Percentiles rank a stretch among this genome's conserved stretches.
phyloP scores from a whole-genome alignment of 1,284 basidiomycete genomes.

The Ganoderma multipileum region DNA sequence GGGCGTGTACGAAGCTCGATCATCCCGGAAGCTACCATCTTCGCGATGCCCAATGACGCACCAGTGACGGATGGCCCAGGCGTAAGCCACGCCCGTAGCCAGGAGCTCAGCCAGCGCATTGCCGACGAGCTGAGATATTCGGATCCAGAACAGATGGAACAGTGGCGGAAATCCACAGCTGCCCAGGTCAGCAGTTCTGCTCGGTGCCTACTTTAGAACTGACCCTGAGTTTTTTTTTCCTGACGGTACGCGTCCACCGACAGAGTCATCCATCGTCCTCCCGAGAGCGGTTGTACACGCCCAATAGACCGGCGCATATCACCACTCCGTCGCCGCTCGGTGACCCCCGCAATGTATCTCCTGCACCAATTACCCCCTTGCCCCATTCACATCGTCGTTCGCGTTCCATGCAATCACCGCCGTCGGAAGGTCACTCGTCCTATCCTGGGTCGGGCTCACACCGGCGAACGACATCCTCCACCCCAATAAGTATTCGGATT shows the following conservation, averaged over 20 bases:
- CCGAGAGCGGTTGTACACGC: constrained; percentile 19
- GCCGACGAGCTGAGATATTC: constrained; percentile 46
- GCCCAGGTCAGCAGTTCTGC: constrained; percentile 32
- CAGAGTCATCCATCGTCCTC: constrained; percentile 26
- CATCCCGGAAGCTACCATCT: constrained; percentile 37
- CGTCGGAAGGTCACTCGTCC: constrained; percentile 16
- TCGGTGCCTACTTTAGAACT: constrained; percentile 4
- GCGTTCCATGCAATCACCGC: constrained; percentile 31
- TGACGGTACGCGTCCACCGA: neutral
- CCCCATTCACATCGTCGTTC: constrained; percentile 28
- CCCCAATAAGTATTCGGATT: constrained; percentile 31
- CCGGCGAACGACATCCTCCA: constrained; percentile 26
- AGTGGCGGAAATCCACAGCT: constrained; percentile 44
- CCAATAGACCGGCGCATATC: constrained; percentile 23
- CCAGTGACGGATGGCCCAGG: constrained; percentile 10
- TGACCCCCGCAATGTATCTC: constrained; percentile 18
- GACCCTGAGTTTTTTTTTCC: neutral
- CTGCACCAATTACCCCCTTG: constrained; percentile 17
- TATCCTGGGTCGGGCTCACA: constrained; percentile 11
- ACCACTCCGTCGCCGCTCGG: constrained; percentile 28
- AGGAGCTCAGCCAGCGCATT: constrained; percentile 26
- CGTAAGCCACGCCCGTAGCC: constrained; percentile 24
- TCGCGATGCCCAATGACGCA: constrained; percentile 32
- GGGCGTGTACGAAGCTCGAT: constrained; percentile 28
- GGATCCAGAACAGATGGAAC: constrained; percentile 42